phyloP scores from a whole-genome alignment of 768 basidiomycete species.

The Symmetrospora coprosmae region DNA sequence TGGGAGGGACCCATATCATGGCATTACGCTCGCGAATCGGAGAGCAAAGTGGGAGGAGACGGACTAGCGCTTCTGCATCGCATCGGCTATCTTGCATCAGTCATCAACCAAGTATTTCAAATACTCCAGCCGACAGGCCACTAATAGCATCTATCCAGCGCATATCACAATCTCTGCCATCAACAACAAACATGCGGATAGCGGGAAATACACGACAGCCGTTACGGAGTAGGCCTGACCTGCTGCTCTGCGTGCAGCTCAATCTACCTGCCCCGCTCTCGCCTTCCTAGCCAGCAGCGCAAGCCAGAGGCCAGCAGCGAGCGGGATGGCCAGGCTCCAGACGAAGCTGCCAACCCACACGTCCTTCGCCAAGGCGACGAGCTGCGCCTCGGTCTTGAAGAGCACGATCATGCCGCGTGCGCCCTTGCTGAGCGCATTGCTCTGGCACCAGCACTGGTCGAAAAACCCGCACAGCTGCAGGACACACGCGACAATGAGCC shows the following conservation, averaged over 20 bases:
- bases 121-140: no score
- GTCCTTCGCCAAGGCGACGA: not conserved
- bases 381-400: not conserved
- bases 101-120: no score
- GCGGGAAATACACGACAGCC: not conserved
- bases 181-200: not conserved
- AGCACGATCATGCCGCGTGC: not conserved
- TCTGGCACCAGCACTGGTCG: not conserved
- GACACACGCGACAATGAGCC: conserved; percentile 3
- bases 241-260: not conserved
- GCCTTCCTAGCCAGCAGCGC: not conserved
- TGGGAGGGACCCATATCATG: no score
- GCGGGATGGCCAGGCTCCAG: not conserved
- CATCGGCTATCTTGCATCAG: no score
- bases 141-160: no score
- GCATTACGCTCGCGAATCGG: no score
- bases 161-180: no score
- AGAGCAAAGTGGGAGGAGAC: no score
- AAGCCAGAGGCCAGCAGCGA: not conserved
- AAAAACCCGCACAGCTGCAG: not conserved
- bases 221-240: not conserved
- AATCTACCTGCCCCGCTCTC: not conserved
- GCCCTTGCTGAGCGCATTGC: not conserved
- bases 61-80: no score
- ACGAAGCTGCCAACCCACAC: not conserved